Evolutionary conservation across 257 asterid species (phyloP), one percentile per base, ranked within the genome.

Genomic region (Nyctanthes arbortristis): DNA sequence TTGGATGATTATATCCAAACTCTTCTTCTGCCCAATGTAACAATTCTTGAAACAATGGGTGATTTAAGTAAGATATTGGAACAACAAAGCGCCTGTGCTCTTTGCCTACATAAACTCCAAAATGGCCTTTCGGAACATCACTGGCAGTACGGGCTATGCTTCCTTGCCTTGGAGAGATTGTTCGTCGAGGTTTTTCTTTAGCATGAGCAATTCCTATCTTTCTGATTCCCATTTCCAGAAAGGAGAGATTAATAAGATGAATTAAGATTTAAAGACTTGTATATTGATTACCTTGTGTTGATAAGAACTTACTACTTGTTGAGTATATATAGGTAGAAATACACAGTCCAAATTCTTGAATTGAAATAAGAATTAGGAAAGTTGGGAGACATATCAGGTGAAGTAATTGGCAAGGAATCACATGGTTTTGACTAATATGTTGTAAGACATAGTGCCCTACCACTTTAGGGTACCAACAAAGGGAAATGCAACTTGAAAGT

Each of bases 391-490:
- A 77, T 35, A 81, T 74, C 81, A 80, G 82, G 82, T 82, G 92
- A 84, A 75, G 66, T 61, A 71, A 77, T 55, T 66, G 81, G 79
- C 68, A 67, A 77, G 71, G 31, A 3, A 66, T 78, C 96, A 87
- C 96, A 87, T 89, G 95, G 88, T 70, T 81, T 74, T 89, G 96
- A 83, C 87, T 76, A 79, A 72, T 82, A 70, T 72, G 78, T 80
- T 75, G 81, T 74, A 79, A 54, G 81, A 79, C 94, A 89, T 65
- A 61, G 18, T 75, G 83, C 77, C 92, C 95, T 82, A 85, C 94
- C 87, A 87, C 82, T 81, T 73, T 47, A 69, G 61, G 74, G 67
- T 36, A 58, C 75, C 60, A 2, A 40, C 52, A 60, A 61, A 63
- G 47, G 30, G 43, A 68, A 62, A 34, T 37, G 29, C 65, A 66